Percentiles rank a stretch among this genome's conserved stretches.
These are phyloP conservation scores for Plasmodium chabaudi DNA, from an alignment of 169 alveolate species.

Conservation along the genomic window DNA sequence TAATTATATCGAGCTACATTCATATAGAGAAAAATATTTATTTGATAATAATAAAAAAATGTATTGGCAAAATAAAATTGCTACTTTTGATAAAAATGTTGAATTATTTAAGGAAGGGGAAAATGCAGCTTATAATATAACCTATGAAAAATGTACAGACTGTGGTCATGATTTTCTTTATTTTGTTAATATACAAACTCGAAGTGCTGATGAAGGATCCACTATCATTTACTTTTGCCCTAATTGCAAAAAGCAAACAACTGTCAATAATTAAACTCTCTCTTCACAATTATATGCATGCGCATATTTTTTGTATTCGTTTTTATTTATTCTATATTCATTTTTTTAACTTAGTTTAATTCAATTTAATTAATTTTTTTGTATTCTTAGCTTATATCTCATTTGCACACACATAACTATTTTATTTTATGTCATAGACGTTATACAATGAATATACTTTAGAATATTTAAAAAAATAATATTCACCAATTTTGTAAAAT, in stretches of 20 bases:
- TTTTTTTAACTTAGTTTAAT: too few relatives aligned
- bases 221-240: conserved; percentile 90
- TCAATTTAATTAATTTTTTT: too few relatives aligned
- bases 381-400: too few relatives aligned
- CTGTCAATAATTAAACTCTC: conserved; percentile 80
- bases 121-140: conserved; percentile 78
- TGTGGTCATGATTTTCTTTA: conserved; percentile 88
- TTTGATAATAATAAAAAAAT: conserved; percentile 82
- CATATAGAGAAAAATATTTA: conserved; percentile 81
- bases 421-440: too few relatives aligned
- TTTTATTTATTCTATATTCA: not conserved
- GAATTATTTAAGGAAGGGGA: conserved; percentile 65
- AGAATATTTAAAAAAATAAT: too few relatives aligned
- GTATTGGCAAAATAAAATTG: conserved; percentile 84
- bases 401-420: too few relatives aligned
- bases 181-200: conserved; percentile 89
- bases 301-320: not conserved
- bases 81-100: conserved; percentile 32
- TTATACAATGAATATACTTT: too few relatives aligned
- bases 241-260: conserved; percentile 87
- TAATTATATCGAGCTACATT: conserved; percentile 80
- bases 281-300: not conserved
- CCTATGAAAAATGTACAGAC: conserved; percentile 86
- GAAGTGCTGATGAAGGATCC: conserved; percentile 93
- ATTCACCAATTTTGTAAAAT: too few relatives aligned